Conservation (phyloP, 2,329 filamentous ascomycete species). For the Juglanconis oblonga region DNA sequence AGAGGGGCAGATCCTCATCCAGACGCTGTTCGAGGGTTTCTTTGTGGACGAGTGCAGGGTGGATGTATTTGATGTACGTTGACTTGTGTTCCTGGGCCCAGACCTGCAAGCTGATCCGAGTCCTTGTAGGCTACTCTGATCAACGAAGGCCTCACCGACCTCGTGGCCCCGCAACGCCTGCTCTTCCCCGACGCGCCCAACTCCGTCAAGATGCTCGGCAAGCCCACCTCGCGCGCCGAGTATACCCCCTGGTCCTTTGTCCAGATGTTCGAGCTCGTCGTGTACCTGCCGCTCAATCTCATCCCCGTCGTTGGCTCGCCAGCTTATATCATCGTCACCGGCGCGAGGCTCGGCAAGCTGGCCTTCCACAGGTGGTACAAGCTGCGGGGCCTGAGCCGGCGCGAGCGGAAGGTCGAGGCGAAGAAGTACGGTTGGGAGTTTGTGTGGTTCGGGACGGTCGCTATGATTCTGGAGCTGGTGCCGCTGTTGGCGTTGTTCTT, state of each 20-base stretch:
- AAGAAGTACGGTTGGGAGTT: slow-evolving; percentile 73
- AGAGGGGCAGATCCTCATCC: slow-evolving; percentile 70
- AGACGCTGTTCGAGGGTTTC: slow-evolving; percentile 72
- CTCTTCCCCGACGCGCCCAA: slow-evolving; percentile 66
- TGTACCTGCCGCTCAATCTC: slow-evolving; percentile 80
- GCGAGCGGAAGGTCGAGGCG: slow-evolving; percentile 70
- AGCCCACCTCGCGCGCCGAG: slow-evolving; percentile 70
- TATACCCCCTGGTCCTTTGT: slow-evolving; percentile 87
- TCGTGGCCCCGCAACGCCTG: slow-evolving; percentile 65
- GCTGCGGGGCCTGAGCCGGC: slow-evolving; percentile 69
- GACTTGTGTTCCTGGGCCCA: not conserved
- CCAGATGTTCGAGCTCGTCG: slow-evolving; percentile 83
- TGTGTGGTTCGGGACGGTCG: slow-evolving; percentile 87
- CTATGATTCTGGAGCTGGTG: slow-evolving; percentile 81
- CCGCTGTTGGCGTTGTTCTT: slow-evolving; percentile 94
- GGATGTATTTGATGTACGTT: slow-evolving; percentile 76
- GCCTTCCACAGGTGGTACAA: slow-evolving; percentile 91
- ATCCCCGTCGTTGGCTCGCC: slow-evolving; percentile 80
- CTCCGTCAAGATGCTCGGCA: slow-evolving; percentile 77
- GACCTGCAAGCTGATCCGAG: slow-evolving; percentile 12
- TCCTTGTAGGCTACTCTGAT: slow-evolving; percentile 64
- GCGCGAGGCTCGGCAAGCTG: slow-evolving; percentile 81
- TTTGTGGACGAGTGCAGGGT: slow-evolving; percentile 78
- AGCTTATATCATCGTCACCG: slow-evolving; percentile 83
- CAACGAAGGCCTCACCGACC: slow-evolving; percentile 65